Percentiles rank a stretch among this genome's conserved stretches.
phyloP scores from a whole-genome alignment of 306 rosid genomes.

The Medicago arabica region DNA sequence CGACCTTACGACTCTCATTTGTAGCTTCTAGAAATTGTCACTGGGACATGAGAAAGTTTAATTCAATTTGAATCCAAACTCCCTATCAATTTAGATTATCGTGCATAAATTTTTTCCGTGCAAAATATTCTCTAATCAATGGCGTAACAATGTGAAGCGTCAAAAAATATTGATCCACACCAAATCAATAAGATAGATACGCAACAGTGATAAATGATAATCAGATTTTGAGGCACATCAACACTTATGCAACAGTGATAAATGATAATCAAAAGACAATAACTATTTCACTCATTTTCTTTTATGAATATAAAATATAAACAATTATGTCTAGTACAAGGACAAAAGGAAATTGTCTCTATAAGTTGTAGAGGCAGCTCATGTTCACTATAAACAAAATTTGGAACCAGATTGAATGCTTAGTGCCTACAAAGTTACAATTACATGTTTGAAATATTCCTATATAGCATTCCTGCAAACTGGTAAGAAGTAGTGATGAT shows the following conservation, averaged over 20 bases:
- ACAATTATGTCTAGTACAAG: neutral
- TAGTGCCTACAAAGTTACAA: neutral
- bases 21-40: too few species aligned
- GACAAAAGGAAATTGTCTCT: neutral
- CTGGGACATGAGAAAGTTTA: too few species aligned
- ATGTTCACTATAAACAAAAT: slow-evolving; percentile 19
- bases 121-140: neutral
- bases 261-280: neutral
- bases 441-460: slow-evolving; percentile 1
- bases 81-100: too few species aligned
- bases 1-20: too few species aligned
- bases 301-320: too few species aligned
- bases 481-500: neutral
- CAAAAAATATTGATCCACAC: too few species aligned
- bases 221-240: neutral
- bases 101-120: too few species aligned
- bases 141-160: too few species aligned
- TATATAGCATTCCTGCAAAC: too few species aligned
- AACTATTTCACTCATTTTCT: neutral
- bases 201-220: too few species aligned
- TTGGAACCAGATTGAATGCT: neutral
- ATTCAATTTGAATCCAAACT: too few species aligned
- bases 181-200: too few species aligned
- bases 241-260: neutral
- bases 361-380: slow-evolving; percentile 7